phyloP scores from a whole-genome alignment of 306 rosid genomes.

The Argentina anserina region DNA sequence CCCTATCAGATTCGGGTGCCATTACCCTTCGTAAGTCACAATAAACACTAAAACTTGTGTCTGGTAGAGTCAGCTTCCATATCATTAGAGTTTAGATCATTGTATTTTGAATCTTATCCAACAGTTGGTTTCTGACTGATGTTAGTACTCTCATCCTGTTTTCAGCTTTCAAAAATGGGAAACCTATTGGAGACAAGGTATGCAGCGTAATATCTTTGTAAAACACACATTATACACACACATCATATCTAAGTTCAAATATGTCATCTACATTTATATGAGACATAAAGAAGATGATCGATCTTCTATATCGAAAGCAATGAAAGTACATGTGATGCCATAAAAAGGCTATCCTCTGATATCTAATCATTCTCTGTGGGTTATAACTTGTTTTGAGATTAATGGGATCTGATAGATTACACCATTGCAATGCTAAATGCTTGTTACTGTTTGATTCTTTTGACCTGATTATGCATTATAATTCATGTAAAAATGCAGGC shows the following conservation, averaged over 20 bases:
- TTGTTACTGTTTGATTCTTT: neutral
- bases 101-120: neutral
- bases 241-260: neutral
- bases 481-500: conserved; percentile 44
- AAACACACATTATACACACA: neutral
- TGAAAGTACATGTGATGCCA: neutral
- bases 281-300: neutral
- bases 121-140: conserved; percentile 5
- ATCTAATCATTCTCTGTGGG: neutral
- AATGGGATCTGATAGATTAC: neutral
- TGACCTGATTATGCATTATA: neutral
- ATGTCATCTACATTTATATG: neutral
- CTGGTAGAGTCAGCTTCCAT: neutral
- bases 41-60: neutral
- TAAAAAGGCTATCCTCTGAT: neutral
- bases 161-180: conserved; percentile 70
- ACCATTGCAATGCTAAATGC: neutral
- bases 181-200: conserved; percentile 69
- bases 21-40: conserved; percentile 64
- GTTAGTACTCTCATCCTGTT: conserved; percentile 2
- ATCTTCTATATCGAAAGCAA: neutral
- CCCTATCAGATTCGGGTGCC: conserved; percentile 66
- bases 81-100: neutral
- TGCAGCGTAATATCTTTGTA: neutral
- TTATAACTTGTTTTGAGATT: neutral